phyloP scores from a whole-genome alignment of 2,329 filamentous ascomycete species.

The Trichoderma gracile region DNA sequence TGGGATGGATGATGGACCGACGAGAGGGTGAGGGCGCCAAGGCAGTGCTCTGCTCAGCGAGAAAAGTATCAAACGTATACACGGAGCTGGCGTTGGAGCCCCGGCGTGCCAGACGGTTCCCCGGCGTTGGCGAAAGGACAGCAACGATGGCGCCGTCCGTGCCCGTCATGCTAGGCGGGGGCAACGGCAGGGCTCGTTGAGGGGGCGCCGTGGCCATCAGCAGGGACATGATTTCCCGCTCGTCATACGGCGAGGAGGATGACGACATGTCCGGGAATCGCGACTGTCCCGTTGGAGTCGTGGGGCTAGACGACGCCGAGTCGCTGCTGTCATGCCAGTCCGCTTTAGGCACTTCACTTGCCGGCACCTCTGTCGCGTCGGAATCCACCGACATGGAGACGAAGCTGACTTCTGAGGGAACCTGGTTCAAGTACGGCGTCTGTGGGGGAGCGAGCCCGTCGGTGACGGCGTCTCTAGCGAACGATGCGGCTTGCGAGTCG shows the following conservation, averaged over 20 bases:
- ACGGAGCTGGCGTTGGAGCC: conserved; percentile 35
- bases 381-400: conserved; percentile 33
- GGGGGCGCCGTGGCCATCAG: conserved; percentile 32
- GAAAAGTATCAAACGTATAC: conserved; percentile 28
- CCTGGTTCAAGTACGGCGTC: conserved; percentile 15
- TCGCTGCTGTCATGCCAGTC: conserved; percentile 19
- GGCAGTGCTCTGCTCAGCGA: conserved; percentile 27
- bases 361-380: conserved; percentile 27
- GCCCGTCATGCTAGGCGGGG: conserved; percentile 34
- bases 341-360: conserved; percentile 26
- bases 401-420: conserved; percentile 33
- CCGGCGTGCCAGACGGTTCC: conserved; percentile 29
- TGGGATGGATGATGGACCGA: conserved; percentile 27
- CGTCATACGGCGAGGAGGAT: conserved; percentile 39
- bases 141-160: conserved; percentile 35
- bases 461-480: neutral
- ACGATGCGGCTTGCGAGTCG: neutral
- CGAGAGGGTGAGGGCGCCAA: conserved; percentile 33
- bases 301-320: conserved; percentile 26
- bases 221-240: conserved; percentile 39
- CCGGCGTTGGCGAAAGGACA: conserved; percentile 34
- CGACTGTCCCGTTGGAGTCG: conserved; percentile 8
- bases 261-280: conserved; percentile 24
- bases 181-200: conserved; percentile 35
- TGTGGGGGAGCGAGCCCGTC: neutral